Conservation (phyloP, 1,139 yeast genomes). For the Candida gigantensis region DNA sequence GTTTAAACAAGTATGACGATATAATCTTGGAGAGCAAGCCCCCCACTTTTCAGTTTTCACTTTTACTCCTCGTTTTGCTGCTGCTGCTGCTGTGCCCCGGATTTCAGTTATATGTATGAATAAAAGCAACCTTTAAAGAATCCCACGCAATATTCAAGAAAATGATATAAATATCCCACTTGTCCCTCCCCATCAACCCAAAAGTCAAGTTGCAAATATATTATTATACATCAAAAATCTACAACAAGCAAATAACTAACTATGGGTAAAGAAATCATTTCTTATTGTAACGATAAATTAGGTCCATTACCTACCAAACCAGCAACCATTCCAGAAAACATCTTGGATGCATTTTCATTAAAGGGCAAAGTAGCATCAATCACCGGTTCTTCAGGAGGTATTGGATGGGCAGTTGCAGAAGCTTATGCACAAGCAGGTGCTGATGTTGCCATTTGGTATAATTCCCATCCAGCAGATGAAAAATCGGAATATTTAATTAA, state of each 20-base stretch:
- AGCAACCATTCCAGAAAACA: conserved; percentile 34
- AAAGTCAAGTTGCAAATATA: no score
- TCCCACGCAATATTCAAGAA: no score
- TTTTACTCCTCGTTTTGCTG: no score
- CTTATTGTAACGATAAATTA: conserved; percentile 31
- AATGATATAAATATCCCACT: no score
- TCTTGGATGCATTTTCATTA: conserved; percentile 39
- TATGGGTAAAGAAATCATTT: conserved; percentile 9
- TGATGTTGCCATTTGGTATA: conserved; percentile 47
- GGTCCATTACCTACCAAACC: conserved; percentile 43
- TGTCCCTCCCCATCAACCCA: neutral
- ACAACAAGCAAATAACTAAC: neutral
- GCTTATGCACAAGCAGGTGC: conserved; percentile 49
- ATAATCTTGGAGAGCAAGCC: no score
- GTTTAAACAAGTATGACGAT: no score
- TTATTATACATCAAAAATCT: no score
- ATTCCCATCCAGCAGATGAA: conserved; percentile 32
- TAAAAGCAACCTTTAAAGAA: no score
- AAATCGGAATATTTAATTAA: conserved; percentile 31
- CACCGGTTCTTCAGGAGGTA: conserved; percentile 49
- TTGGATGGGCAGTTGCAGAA: conserved; percentile 46
- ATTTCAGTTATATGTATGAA: no score
- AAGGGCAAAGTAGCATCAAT: conserved; percentile 40
- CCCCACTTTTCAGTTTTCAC: no score
- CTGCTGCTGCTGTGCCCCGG: no score